Evolutionary conservation across 352 stramenopile species (phyloP), one percentile per base, ranked within the genome.

Genomic region (Pythium coloratum): DNA sequence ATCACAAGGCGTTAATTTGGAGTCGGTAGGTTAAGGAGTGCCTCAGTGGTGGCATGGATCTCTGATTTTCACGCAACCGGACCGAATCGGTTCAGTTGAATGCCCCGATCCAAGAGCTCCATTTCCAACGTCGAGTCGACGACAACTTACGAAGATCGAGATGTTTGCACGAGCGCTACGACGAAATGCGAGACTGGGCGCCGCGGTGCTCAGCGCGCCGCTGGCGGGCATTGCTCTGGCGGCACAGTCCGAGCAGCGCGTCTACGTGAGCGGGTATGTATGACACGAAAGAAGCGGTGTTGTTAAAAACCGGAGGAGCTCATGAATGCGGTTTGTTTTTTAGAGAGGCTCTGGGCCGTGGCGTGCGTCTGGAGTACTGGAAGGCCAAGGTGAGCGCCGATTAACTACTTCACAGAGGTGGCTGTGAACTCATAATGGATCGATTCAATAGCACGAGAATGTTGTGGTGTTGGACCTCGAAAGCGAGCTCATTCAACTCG

Each of bases 401-500:
- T 20, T 42, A 14, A 12, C 49, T 18, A 7, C 38, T 10, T 26
- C 1, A 7, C 10, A 18, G 50, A 30, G 33, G 20, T 4, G 28
- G 6, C 20, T 4, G n/a, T 26, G 18, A 36, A 2, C 20, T 42
- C 14, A 34, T 50, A 6, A 0, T 13, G 59, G 49, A 6, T 34
- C 32, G 32, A n/a, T 32, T 56, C 16, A 10, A 24, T 65, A 95
- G 87, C 87, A 95, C 59, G 85, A 94, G 64, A 95, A 95, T 58
- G 86, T 95, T 34, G 85, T 91, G 44, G 86, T 94, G 63, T 66
- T 95, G 53, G 87, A 94, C 42, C 65, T 95, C 3, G 87, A 95
- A 71, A 93, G 82, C 69, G 87, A 95, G 65, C 67, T 92, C n/a
- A 82, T 95, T 34, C 85, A 94, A 69, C 74, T 92, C 26, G 83